Evolutionary conservation across 1,139 yeast species (phyloP).

Genomic region (Hansenula anomala): DNA sequence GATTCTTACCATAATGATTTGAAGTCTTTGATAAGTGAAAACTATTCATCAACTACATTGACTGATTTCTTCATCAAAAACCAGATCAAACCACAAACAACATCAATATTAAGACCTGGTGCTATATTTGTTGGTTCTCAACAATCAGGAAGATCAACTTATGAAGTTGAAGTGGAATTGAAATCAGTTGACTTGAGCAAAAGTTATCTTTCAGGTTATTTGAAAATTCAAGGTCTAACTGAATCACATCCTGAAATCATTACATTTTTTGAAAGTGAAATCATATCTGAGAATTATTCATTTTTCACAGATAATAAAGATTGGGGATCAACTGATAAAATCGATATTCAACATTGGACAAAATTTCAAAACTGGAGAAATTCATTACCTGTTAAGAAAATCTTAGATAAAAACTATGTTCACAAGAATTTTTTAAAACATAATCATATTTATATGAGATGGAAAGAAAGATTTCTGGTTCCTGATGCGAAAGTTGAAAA

Average conservation of each 20-base stretch:
- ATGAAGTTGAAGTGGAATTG: constrained; percentile 68
- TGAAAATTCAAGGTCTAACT: constrained; percentile 78
- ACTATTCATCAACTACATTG: not conserved
- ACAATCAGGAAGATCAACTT: constrained; percentile 62
- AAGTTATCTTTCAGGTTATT: constrained; percentile 67
- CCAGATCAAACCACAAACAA: constrained; percentile 8
- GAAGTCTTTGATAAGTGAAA: not conserved
- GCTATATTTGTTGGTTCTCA: constrained; percentile 66
- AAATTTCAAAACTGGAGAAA: constrained; percentile 58
- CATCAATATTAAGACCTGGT: constrained; percentile 50
- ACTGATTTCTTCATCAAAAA: constrained; percentile 1
- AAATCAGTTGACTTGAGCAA: constrained; percentile 61
- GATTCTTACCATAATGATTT: not conserved
- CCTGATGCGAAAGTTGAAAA: constrained; percentile 69
- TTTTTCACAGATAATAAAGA: constrained; percentile 37
- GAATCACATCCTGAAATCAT: constrained; percentile 72
- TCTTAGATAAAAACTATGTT: constrained; percentile 22
- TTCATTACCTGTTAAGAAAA: constrained; percentile 27
- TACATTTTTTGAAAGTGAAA: constrained; percentile 85
- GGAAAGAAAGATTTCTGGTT: constrained; percentile 86
- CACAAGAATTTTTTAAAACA: constrained; percentile 33
- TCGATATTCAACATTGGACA: constrained; percentile 85
- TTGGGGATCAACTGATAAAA: constrained; percentile 63
- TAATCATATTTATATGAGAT: constrained; percentile 76
- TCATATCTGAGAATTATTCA: constrained; percentile 58